Base-by-base conservation (phyloP, 805 yeast species). In the Kurtzmaniella fragi region DNA sequence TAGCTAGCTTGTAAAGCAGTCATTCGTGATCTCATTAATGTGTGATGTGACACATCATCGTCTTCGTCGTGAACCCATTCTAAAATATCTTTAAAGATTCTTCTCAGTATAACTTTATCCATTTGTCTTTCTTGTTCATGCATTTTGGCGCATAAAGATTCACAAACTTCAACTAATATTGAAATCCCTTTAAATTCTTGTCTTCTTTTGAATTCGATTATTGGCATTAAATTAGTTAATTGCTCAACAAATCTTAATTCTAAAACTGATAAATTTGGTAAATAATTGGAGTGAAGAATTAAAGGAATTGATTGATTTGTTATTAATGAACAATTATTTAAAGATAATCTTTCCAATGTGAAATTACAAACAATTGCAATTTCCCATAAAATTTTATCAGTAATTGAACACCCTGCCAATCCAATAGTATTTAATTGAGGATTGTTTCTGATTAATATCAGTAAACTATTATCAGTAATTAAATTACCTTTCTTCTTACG, bases 341-440 rank as follows among this genome's bases (percentile, higher is more conserved):
- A 56, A 6, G 95, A 83, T 15, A 89, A 63, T 38, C 96, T 67
- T 48, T 77, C 78, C 3, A 90, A 51, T 4, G 63, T 50, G 1
- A 55, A 50, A 16, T 80, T 79, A 40, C 67, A 56, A 38, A 67
- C 56, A 13, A 73, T 57, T 0, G 89, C 88, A 27, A 90, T 61
- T 50, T 84, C 90, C 95, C 95, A 87, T 12, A 90, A 64, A 4
- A 85, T 71, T 32, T 78, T 70, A 62, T 90, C 96, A 6, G 85
- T 77, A 14, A 90, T 73, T 32, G 75, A 69, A 57, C 96, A 87
- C 5, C 98, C 98, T 0, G 97, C 96, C 15, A 88, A 64, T 0
- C 97, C 97, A 32, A 90, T 64, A 0, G 96, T 88, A 33, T 71
- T 67, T 34, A 82, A 68, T 15, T 62, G 56, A 3, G 41, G 47